Percentiles rank a stretch among this genome's conserved stretches.
Evolutionary conservation across 2,329 filamentous ascomycete species (phyloP).

Genomic region (Tolypocladium guangdongense): DNA sequence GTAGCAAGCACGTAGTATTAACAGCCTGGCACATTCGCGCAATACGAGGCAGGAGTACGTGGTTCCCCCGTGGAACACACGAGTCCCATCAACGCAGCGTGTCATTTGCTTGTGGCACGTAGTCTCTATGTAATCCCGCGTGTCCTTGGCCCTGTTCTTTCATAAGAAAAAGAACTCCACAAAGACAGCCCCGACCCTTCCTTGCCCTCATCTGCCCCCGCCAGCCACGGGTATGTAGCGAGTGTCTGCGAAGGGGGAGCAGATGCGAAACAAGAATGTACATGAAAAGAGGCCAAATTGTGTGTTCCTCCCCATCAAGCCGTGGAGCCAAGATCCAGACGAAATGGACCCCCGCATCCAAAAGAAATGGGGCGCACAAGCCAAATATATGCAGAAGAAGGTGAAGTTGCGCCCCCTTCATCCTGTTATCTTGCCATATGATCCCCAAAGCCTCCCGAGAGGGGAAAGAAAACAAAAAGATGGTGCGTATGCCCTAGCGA

Average conservation of each 20-base stretch:
- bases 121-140: slow-evolving; percentile 7
- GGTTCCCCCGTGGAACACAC: background rate
- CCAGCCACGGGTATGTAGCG: background rate
- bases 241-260: background rate
- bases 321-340: background rate
- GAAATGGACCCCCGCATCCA: background rate
- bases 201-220: slow-evolving; percentile 1
- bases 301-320: background rate
- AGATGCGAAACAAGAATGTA: background rate
- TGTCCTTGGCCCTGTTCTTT: slow-evolving; percentile 3
- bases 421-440: background rate
- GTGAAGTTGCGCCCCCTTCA: slow-evolving; percentile 1
- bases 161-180: background rate
- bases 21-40: background rate
- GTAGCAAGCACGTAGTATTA: background rate
- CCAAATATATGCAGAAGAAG: slow-evolving; percentile 19
- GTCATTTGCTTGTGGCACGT: slow-evolving; percentile 10
- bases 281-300: background rate
- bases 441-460: background rate
- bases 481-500: slow-evolving; percentile 20
- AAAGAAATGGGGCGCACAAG: slow-evolving; percentile 3
- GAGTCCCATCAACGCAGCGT: background rate
- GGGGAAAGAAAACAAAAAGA: background rate
- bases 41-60: background rate
- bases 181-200: background rate